Base-by-base conservation (phyloP, 805 yeast genomes). In the Sugiyamaella americana region DNA sequence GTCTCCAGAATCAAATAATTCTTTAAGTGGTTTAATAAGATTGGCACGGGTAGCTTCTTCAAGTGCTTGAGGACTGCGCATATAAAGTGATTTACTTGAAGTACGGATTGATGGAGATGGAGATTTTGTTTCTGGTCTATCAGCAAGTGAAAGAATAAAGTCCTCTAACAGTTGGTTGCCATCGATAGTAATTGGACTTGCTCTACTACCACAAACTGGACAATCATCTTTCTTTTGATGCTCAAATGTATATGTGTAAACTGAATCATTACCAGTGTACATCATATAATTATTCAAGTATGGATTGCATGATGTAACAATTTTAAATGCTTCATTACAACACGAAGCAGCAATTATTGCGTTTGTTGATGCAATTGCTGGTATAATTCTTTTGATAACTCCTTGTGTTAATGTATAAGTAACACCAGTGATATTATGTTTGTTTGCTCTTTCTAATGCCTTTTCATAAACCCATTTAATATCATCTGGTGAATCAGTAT, bases 321-420 rank as follows among this genome's bases (percentile, higher is more conserved):
- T 70, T 59, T 89, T 89, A 63, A 87, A 77, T 1, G 84, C 86
- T 62, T 88, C 96, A 52, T 84, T 84, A 59, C 93, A 84, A 61
- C 95, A 85, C 4, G 87, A 74, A 0, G 93, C 94, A 0, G 97
- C 96, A 26, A 91, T 78, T 19, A 91, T 75, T 2, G 98, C 95
- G 62, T 93, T 91, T 0, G 97, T 89, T 1, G 95, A 82, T 1
- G 96, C 96, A 45, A 89, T 85, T 1, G 96, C 89, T 0, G 98
- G 98, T 6, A 91, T 84, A 50, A 91, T 89, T 58, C 83, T 83
- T 62, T 91, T 91, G 44, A 87, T 86, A 29, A 91, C 94, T 0
- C 98, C 98, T 44, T 86, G 72, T 0, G 93, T 80, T 35, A 85
- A 74, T 41, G 74, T 67, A 49, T 76, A 73, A 0, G 91, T 84